Percentiles rank a stretch among this genome's conserved stretches.
Conservation (phyloP, 108 stramenopile species). For the Nannochloropsis gaditana region DNA sequence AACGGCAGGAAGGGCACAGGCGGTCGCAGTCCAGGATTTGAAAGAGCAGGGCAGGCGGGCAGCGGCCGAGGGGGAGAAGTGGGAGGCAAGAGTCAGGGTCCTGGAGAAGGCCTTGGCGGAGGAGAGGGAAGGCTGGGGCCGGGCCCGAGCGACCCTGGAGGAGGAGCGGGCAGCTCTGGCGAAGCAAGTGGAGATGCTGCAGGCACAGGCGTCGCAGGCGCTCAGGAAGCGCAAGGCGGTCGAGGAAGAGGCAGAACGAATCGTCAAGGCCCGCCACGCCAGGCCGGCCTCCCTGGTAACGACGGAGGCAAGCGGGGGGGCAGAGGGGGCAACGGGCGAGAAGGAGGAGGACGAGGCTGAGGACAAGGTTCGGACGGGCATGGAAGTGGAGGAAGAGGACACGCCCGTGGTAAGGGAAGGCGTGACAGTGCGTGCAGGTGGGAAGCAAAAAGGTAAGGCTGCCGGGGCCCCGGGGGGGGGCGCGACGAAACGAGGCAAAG, state of each 20-base stretch:
- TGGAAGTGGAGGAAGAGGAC: background rate
- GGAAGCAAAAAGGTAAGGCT: background rate
- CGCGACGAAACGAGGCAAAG: too few relatives aligned
- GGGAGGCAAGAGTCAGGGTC: background rate
- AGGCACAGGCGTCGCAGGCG: background rate
- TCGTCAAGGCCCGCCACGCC: background rate
- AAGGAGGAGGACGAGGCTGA: background rate
- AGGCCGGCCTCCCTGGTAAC: background rate
- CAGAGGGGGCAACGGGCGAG: background rate
- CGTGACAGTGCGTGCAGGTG: background rate
- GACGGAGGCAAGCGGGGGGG: background rate
- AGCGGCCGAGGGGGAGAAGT: too few relatives aligned
- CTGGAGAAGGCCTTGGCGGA: background rate
- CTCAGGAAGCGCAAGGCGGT: slow-evolving; percentile 10
- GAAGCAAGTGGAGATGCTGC: background rate
- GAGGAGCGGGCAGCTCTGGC: background rate
- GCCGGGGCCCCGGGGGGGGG: background rate
- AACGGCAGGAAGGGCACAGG: background rate
- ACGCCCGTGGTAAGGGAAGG: background rate
- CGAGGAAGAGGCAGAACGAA: background rate
- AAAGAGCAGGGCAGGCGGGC: background rate
- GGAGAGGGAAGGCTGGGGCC: background rate
- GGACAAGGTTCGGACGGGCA: background rate
- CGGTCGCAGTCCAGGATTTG: background rate
- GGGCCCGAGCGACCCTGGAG: background rate